Percentiles rank a stretch among this genome's conserved stretches.
These are phyloP conservation scores for Ascochyta viciae-villosae DNA, from an alignment of 2,329 filamentous ascomycete species.

Conservation along the genomic window DNA sequence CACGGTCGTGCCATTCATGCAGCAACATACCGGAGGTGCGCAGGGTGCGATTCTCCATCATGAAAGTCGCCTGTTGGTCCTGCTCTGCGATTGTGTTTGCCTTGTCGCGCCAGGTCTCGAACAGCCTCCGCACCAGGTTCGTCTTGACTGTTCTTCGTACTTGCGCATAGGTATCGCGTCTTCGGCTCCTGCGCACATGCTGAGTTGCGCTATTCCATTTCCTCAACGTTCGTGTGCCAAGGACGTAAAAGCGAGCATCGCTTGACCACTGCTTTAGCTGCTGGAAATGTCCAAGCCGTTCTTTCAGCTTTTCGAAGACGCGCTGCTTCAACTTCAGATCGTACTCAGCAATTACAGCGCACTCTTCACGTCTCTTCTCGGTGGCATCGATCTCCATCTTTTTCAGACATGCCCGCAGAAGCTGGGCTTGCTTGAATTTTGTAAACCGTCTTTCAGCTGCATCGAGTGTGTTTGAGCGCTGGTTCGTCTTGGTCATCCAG, in stretches of 20 bases:
- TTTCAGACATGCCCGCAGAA: slow-evolving; percentile 34
- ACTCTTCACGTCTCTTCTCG: slow-evolving; percentile 37
- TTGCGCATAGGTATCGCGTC: slow-evolving; percentile 63
- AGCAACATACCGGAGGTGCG: slow-evolving; percentile 46
- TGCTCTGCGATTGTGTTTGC: slow-evolving; percentile 22
- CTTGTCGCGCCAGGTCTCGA: slow-evolving; percentile 49
- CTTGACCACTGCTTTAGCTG: slow-evolving; percentile 61
- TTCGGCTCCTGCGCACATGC: slow-evolving; percentile 59
- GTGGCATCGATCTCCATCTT: slow-evolving; percentile 38
- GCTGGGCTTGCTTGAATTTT: slow-evolving; percentile 40
- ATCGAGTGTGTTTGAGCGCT: slow-evolving; percentile 37
- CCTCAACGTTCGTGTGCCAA: slow-evolving; percentile 58
- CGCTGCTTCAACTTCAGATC: slow-evolving; percentile 51
- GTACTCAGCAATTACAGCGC: slow-evolving; percentile 51
- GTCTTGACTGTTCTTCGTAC: slow-evolving; percentile 62
- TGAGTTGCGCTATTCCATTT: slow-evolving; percentile 60
- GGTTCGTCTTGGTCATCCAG: slow-evolving; percentile 41
- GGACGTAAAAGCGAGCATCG: slow-evolving; percentile 64
- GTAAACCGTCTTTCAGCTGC: slow-evolving; percentile 40
- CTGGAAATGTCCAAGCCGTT: slow-evolving; percentile 51
- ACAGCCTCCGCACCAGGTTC: slow-evolving; percentile 55
- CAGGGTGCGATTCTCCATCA: slow-evolving; percentile 30
- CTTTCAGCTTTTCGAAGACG: slow-evolving; percentile 45
- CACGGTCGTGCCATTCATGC: slow-evolving; percentile 53
- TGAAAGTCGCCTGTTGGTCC: slow-evolving; percentile 43